Base-by-base conservation (phyloP, 495 filamentous ascomycete species). In the Neurospora tetraspora region DNA sequence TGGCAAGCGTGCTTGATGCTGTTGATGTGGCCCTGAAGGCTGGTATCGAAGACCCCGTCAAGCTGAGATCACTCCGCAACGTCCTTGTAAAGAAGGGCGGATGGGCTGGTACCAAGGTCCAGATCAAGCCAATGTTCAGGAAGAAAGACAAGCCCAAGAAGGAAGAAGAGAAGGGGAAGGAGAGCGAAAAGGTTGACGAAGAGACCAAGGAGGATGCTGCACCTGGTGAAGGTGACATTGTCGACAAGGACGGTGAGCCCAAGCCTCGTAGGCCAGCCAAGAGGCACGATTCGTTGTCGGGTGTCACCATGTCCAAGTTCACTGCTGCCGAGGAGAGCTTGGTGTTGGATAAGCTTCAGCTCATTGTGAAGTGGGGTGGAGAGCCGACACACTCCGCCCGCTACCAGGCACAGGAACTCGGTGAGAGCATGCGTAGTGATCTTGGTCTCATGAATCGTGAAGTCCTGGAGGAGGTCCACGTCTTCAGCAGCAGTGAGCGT, bases 311-410 rank as follows among this genome's bases (percentile, higher is more conserved):
- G 80, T 97, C 94, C 39, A 89, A 94, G 53, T 94, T 94, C 73
- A 94, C 94, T 18, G 94, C 94, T 3, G 92, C 88, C 34, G 94
- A 97, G 75, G 92, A 96, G 76, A 94, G 92, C 78, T 87, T 97
- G 9, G 89, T 94, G 38, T 85, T 99, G 12, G 96, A 98, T 78
- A 99, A 99, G 80, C 84, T 99, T 43, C 96, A 99, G 79, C 88
- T 99, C 70, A 96, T 99, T 68, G 96, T 99, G 79, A 99, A 99
- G 78, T 99, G 96, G 96, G 96, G 96, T 74, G 96, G 96, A 23
- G 96, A 99, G 81, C 96, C 96, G 40, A 99, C 96, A 1, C 96
- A 99, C 82, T 96, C 95, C 18, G 96, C 96, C 20, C 89, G 96
- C 45, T 98, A 99, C 77, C 96, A 99, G 81, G 88, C 94, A 0